Evolutionary conservation across 208 protist genomes (phyloP), one percentile per base, ranked within the genome.

Genomic region (Herpetomonas samuelpessoai): DNA sequence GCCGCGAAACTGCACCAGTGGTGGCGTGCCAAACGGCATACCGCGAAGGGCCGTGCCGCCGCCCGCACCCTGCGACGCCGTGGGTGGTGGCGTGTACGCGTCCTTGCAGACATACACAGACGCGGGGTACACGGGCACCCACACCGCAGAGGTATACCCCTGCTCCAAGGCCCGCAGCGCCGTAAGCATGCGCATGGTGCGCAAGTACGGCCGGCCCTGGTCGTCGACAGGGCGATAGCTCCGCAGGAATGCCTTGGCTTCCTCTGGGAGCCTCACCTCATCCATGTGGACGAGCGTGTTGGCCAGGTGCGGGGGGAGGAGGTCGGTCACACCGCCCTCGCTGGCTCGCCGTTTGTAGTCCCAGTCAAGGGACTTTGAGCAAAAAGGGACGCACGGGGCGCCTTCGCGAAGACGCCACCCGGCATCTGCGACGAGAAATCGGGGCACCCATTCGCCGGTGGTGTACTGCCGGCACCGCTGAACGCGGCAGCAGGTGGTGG

Each of bases 151-250:
- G 7, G 41, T 61, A 51, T 89, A 88, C 22, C 55, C 60, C 19
- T 72, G 69, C 59, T 93, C 79, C 51, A 68, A 81, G 41, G 83
- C 81, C 46, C 83, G 81, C 57, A 91, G 62, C 1, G 68, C 74
- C 26, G 90, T 55, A 21, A 81, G 57, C 57, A 73, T 68, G 18
- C 69, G 76, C 4, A 77, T 26, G 9, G 56, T 48, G 16, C 71
- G 63, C 24, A 68, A 44, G 59, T 79, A 88, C 21, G 57, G 61
- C 12, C 49, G 47, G 10, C 79, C 65, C 2, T 61, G 12, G n/a
- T 29, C 45, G 56, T 86, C 64, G 30, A 79, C 55, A 2, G 87
- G 87, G 3, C 52, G 35, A 67, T 93, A 91, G 44, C 47, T 52
- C 19, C 64, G 69, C 74, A 88, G 51, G 60, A 71, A 81, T 2